phyloP scores from a whole-genome alignment of 2,329 filamentous ascomycete species.

The Colletotrichum coccodes region DNA sequence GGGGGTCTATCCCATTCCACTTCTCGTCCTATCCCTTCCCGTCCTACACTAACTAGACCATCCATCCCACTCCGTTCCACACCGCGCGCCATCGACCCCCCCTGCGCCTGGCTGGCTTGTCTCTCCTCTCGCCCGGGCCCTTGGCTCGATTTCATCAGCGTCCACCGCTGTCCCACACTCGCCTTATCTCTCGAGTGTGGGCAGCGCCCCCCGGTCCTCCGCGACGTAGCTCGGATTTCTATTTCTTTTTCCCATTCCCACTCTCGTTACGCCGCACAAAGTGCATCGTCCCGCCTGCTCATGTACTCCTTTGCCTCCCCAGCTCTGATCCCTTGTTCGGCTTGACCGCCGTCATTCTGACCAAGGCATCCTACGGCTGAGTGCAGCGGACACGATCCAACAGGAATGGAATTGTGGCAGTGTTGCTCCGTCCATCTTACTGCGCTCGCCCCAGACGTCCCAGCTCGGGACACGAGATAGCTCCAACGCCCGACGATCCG shows the following conservation, averaged over 20 bases:
- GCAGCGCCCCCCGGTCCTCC: constrained; percentile 17
- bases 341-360: not conserved
- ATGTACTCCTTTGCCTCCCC: not conserved
- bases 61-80: not conserved
- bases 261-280: not conserved
- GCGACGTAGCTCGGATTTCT: constrained; percentile 23
- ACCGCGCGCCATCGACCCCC: not conserved
- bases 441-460: not conserved
- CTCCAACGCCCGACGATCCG: not conserved
- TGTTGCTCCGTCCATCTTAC: constrained; percentile 5
- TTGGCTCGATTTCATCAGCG: constrained; percentile 29
- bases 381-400: constrained; percentile 10
- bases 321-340: not conserved
- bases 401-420: constrained; percentile 26
- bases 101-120: not conserved
- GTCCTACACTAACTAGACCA: too few species aligned
- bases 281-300: not conserved
- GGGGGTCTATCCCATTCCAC: not conserved
- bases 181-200: constrained; percentile 25
- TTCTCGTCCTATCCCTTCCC: not conserved
- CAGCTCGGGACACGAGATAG: constrained; percentile 8
- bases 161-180: constrained; percentile 27
- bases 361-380: not conserved
- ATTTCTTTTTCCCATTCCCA: constrained; percentile 29
- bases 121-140: constrained; percentile 16